Evolutionary conservation across 164 flowering plant genomes (phyloP).

Genomic region (Vitis rupestris): DNA sequence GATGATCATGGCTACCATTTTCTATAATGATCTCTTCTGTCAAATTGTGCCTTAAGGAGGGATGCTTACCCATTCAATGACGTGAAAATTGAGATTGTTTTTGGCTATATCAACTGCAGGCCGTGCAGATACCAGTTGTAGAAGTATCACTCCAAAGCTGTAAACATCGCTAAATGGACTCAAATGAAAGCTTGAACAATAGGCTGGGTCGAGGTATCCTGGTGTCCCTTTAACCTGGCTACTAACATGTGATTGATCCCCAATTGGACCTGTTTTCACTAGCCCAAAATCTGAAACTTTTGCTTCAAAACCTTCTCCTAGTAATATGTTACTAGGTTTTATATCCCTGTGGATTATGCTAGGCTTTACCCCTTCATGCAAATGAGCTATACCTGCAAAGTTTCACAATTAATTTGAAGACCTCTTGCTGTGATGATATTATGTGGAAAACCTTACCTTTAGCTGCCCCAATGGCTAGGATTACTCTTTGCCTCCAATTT

Average conservation of each 20-base stretch:
- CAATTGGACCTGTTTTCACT: constrained; percentile 60
- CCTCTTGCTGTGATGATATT: not conserved
- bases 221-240: constrained; percentile 75
- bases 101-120: constrained; percentile 46
- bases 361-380: constrained; percentile 62
- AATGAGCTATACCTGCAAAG: constrained; percentile 54
- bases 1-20: too few relatives aligned
- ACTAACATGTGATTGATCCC: constrained; percentile 71
- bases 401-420: not conserved
- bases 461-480: constrained; percentile 73
- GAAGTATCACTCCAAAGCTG: constrained; percentile 74
- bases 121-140: constrained; percentile 67
- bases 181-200: constrained; percentile 59
- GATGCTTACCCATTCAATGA: constrained; percentile 57
- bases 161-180: constrained; percentile 63
- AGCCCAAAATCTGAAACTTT: constrained; percentile 77
- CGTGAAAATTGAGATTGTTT: constrained; percentile 31
- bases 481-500: constrained; percentile 74
- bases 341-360: constrained; percentile 74
- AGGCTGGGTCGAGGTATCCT: constrained; percentile 78
- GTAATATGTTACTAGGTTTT: constrained; percentile 69
- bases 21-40: too few relatives aligned
- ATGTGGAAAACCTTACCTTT: constrained; percentile 39
- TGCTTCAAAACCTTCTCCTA: constrained; percentile 58
- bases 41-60: too few relatives aligned